Evolutionary conservation across 1,139 yeast genomes (phyloP).

Genomic region (Taphrina sp.): DNA sequence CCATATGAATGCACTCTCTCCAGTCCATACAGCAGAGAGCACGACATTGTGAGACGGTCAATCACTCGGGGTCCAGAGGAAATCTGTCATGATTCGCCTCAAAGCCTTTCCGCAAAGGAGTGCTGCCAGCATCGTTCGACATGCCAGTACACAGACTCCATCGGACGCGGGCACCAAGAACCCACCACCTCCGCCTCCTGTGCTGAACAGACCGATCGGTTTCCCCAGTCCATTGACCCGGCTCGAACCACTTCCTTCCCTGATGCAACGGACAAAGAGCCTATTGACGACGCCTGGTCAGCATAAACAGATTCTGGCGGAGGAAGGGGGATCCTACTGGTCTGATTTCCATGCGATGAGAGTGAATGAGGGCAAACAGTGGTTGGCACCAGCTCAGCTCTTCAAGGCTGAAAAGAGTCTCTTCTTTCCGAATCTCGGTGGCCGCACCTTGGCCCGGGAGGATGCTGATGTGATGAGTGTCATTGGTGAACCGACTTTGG

Average conservation of each 20-base stretch:
- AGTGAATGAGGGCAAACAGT: conserved; percentile 32
- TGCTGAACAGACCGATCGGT: conserved; percentile 27
- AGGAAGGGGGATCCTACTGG: conserved; percentile 34
- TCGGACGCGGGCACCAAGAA: too few species aligned
- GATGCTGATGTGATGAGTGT: conserved; percentile 49
- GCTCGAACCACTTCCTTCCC: conserved; percentile 12
- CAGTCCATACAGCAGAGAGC: too few species aligned
- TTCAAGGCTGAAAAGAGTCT: conserved; percentile 51
- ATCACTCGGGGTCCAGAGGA: too few species aligned
- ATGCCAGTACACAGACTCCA: too few species aligned
- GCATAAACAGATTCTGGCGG: conserved; percentile 22
- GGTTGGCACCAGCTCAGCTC: conserved; percentile 34
- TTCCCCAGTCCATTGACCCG: conserved; percentile 13
- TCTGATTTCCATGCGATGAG: conserved; percentile 35
- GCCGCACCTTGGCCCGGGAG: conserved; percentile 53
- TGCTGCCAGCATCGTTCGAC: too few species aligned
- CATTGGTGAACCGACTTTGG: conserved; percentile 59
- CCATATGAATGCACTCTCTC: too few species aligned
- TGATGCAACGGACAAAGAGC: conserved; percentile 18
- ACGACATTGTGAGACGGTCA: too few species aligned
- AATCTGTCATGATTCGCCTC: too few species aligned
- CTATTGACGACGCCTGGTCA: conserved; percentile 27
- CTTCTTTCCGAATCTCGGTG: conserved; percentile 81
- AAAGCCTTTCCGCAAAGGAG: too few species aligned
- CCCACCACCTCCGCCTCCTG: conserved; percentile 12